These are phyloP conservation scores for Dittrichia graveolens DNA, from an alignment of 129 eudicot species.

Conservation along the genomic window DNA sequence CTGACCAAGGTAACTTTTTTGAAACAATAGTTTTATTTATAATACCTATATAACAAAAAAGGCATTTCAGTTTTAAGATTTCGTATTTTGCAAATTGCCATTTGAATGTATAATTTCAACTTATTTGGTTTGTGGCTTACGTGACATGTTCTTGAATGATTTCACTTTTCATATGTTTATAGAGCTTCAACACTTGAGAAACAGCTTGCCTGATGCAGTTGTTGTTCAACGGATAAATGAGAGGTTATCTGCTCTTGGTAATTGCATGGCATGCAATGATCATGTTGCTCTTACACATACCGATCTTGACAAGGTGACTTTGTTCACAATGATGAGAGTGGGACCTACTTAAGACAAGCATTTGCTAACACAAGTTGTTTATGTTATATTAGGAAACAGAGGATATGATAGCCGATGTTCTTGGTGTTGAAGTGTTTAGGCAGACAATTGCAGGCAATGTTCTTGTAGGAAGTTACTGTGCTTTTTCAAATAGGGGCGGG, in stretches of 20 bases:
- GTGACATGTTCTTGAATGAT: too few relatives aligned
- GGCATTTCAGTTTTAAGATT: not conserved
- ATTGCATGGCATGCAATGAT: conserved; percentile 98
- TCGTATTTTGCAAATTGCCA: not conserved
- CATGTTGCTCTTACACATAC: conserved; percentile 94
- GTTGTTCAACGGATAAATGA: conserved; percentile 92
- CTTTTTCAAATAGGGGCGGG: conserved; percentile 79
- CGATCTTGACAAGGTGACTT: conserved; percentile 82
- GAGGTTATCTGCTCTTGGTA: conserved; percentile 85
- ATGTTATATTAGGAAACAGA: conserved; percentile 70
- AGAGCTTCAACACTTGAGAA: conserved; percentile 95
- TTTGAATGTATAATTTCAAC: conserved; percentile 8
- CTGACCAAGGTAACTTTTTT: conserved; percentile 63
- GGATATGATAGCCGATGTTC: conserved; percentile 90
- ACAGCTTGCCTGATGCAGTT: conserved; percentile 89
- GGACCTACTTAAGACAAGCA: too few relatives aligned
- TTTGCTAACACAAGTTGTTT: not conserved
- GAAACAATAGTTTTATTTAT: not conserved
- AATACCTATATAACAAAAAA: not conserved
- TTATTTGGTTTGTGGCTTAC: too few relatives aligned
- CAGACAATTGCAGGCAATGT: conserved; percentile 83
- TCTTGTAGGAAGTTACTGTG: conserved; percentile 90
- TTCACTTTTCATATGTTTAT: conserved; percentile 15
- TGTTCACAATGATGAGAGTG: too few relatives aligned
- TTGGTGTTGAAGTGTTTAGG: conserved; percentile 82